Percentiles rank a stretch among this genome's conserved stretches.
These are phyloP conservation scores for Fusarium globosum DNA, from an alignment of 2,329 filamentous ascomycete species.

Conservation along the genomic window DNA sequence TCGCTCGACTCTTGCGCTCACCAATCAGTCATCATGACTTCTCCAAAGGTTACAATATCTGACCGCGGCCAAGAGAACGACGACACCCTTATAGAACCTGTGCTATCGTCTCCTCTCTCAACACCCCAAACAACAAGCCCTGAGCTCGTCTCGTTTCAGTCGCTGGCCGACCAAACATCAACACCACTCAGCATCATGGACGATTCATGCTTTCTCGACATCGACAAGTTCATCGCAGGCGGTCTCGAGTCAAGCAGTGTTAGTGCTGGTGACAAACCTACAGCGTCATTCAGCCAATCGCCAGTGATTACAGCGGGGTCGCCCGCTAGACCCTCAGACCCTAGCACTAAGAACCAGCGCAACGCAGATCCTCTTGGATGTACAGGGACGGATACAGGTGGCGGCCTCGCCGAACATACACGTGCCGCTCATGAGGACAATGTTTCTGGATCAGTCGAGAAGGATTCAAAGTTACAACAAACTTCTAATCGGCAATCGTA, in stretches of 20 bases:
- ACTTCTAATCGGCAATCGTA: constrained; percentile 6
- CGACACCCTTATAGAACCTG: constrained; percentile 28
- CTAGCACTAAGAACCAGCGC: constrained; percentile 24
- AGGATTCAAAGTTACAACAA: constrained; percentile 4
- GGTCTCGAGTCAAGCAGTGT: constrained; percentile 18
- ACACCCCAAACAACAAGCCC: constrained; percentile 43
- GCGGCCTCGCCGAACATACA: constrained; percentile 31
- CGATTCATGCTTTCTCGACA: constrained; percentile 40
- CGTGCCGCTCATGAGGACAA: constrained; percentile 30
- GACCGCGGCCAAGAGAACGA: constrained; percentile 32
- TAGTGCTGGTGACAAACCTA: constrained; percentile 36
- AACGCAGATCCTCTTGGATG: constrained; percentile 30
- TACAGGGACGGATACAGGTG: constrained; percentile 22
- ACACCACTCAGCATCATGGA: constrained; percentile 47
- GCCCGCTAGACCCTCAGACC: constrained; percentile 16
- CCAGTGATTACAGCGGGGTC: constrained; percentile 20
- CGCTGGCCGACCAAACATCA: constrained; percentile 45
- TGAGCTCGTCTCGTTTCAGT: constrained; percentile 44
- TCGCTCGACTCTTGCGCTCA: constrained; percentile 21
- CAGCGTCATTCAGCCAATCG: constrained; percentile 32
- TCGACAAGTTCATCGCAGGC: constrained; percentile 18
- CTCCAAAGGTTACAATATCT: constrained; percentile 14
- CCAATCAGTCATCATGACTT: constrained; percentile 34
- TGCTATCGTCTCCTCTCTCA: constrained; percentile 42
- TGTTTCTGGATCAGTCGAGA: constrained; percentile 8